phyloP scores from a whole-genome alignment of 306 rosid genomes.

The Argentina anserina region DNA sequence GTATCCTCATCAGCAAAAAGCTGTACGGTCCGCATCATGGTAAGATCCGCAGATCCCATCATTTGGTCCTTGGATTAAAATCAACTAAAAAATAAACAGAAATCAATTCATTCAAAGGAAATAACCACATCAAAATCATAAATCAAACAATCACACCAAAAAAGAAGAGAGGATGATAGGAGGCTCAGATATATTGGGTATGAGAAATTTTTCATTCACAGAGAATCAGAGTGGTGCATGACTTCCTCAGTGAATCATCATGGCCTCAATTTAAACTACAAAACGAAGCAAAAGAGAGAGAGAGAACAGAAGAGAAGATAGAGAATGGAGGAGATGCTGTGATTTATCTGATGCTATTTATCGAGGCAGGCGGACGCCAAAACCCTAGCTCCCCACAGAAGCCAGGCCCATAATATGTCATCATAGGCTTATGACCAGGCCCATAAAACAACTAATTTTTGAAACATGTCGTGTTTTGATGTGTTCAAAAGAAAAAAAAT shows the following conservation, averaged over 20 bases:
- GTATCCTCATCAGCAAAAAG: conserved; percentile 63
- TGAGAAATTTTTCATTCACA: conserved; percentile 74
- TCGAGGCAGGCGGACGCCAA: not conserved
- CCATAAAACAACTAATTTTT: no score
- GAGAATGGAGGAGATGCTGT: not conserved
- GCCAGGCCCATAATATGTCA: not conserved
- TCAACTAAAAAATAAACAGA: not conserved
- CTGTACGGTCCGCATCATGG: conserved; percentile 99
- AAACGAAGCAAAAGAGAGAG: not conserved
- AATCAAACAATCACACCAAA: no score
- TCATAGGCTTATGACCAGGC: not conserved
- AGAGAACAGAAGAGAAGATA: not conserved
- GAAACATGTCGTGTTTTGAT: no score
- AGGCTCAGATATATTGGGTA: conserved; percentile 44
- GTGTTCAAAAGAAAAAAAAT: no score
- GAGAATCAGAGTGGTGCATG: conserved; percentile 95
- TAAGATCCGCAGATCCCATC: conserved; percentile 43
- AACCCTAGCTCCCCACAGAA: conserved; percentile 2
- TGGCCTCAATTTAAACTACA: conserved; percentile 17
- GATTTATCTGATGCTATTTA: not conserved
- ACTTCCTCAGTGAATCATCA: conserved; percentile 66
- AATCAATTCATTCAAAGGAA: not conserved
- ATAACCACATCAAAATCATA: not conserved
- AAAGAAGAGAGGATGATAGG: not conserved
- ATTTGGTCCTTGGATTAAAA: conserved; percentile 36